Base-by-base conservation (phyloP, 805 yeast species). In the Torulaspora microellipsoides region DNA sequence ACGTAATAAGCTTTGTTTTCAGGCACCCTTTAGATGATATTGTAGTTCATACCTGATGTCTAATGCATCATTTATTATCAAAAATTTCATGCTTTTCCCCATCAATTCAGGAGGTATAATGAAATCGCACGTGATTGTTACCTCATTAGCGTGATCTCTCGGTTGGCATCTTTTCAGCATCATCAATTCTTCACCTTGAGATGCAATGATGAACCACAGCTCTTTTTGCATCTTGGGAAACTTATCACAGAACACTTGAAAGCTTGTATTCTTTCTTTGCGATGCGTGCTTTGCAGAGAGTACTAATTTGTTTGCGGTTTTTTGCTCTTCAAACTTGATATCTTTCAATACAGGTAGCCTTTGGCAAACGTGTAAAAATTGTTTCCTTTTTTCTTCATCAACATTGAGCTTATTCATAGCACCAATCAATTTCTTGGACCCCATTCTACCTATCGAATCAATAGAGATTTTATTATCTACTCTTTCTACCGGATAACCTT, bases 161-260 rank as follows among this genome's bases (percentile, higher is more conserved):
- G 93, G 93, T 20, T 85, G 81, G 4, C 88, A 83, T 56, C 98
- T 77, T 57, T 86, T 87, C 35, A 91, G 67, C 33, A 83, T 71
- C 31, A 75, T 64, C 23, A 91, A 59, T 55, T 81, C 85, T 35
- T 74, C 74, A 2, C 64, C 68, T 6, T 67, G 64, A 23, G 66
- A 65, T 48, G 80, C 78, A 37, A 91, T 76, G 8, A 81, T 75
- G 62, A 91, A 87, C 98, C 99, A 93, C 0, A 95, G 80, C 60
- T 93, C 98, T 56, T 88, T 82, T 65, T 93, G 99, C 2, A 81
- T 71, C 64, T 93, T 91, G 35, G 96, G 95, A 67, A 86, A 93
- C 54, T 77, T 78, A 2, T 95, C 91, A 45, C 90, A 72, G 56
- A 81, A 79, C 40, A 87, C 76, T 51, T 77, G 77, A 68, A 80